Evolutionary conservation across 257 asterid species (phyloP), one percentile per base, ranked within the genome.

Genomic region (Capsicum chinense): DNA sequence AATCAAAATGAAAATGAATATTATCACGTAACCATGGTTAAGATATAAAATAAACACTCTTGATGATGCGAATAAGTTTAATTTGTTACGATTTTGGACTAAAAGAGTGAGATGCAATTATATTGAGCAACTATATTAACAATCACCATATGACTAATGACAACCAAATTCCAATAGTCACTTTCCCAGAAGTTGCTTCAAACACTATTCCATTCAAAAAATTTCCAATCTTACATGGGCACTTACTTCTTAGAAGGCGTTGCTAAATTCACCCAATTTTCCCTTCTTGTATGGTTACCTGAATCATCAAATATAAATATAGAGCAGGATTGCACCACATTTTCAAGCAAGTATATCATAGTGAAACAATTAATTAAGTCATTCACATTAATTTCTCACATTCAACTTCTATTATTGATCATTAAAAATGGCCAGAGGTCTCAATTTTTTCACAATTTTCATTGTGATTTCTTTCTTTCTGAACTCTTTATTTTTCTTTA

Each of bases 341-440:
- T 64, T 64, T 64, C 70, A 64, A 9, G 17, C 15, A 64, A 64
- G 21, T 64, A 11, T 26, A 64, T 64, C 0, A 26, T 26, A 64
- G 0, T 64, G 15, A 26, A 56, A 12, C 17, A 13, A 12, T 56
- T 56, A 62, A 26, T 26, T 26, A n/a, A 60, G 35, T 59, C 68
- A 60, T 58, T 58, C 21, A 58, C 67, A 60, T n/a, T 26, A 26
- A 26, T 11, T 56, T 56, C 60, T 56, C 7, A 56, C n/a, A 14
- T 56, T 13, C 7, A 59, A 58, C 70, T 58, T 58, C 1, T 58
- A 17, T 16, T 58, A 17, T 16, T 58, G 33, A 58, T 58, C 64
- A 58, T 16, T 10, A 58, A 6, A 58, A 79, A 86, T 86, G 88
- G 83, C 83, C 1, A 57, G 78, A 16, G 26, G 26, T 50, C 33